These are phyloP conservation scores for Fusarium haematococcum DNA, from an alignment of 2,329 filamentous ascomycete species.

Conservation along the genomic window DNA sequence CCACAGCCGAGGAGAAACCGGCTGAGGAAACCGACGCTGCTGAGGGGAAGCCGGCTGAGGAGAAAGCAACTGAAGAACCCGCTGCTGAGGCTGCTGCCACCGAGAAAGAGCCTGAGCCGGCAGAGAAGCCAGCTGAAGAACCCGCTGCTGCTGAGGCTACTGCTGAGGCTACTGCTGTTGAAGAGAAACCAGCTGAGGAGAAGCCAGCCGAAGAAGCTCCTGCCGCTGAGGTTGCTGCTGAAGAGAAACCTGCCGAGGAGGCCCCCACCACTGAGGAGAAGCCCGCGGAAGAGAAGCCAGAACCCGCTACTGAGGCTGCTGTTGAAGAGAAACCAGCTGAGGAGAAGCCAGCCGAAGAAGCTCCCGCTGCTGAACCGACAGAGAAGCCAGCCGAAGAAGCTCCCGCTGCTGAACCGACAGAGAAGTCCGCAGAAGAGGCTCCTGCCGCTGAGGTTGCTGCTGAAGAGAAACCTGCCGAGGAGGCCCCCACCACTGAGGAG, in stretches of 20 bases:
- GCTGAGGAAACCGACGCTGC: slow-evolving; percentile 11
- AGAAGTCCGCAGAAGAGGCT: slow-evolving; percentile 3
- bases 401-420: slow-evolving; percentile 3
- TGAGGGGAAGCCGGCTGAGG: slow-evolving; percentile 19
- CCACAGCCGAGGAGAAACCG: slow-evolving; percentile 11
- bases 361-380: not conserved
- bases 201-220: not conserved
- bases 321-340: too few relatives aligned
- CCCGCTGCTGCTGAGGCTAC: not conserved
- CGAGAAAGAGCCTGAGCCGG: not conserved
- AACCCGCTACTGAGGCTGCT: too few relatives aligned
- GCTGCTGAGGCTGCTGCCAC: not conserved
- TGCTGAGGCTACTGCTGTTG: not conserved
- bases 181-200: slow-evolving; percentile 12
- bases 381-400: not conserved
- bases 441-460: not conserved
- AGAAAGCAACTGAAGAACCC: slow-evolving; percentile 9
- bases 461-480: not conserved
- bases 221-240: not conserved
- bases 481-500: not conserved
- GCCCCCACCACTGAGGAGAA: not conserved
- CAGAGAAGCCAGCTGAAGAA: not conserved
- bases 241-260: not conserved
- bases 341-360: not conserved
- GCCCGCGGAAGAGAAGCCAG: not conserved